These are phyloP conservation scores for Musa balbisiana DNA, from an alignment of 202 grass and related monocot genomes.

Conservation along the genomic window DNA sequence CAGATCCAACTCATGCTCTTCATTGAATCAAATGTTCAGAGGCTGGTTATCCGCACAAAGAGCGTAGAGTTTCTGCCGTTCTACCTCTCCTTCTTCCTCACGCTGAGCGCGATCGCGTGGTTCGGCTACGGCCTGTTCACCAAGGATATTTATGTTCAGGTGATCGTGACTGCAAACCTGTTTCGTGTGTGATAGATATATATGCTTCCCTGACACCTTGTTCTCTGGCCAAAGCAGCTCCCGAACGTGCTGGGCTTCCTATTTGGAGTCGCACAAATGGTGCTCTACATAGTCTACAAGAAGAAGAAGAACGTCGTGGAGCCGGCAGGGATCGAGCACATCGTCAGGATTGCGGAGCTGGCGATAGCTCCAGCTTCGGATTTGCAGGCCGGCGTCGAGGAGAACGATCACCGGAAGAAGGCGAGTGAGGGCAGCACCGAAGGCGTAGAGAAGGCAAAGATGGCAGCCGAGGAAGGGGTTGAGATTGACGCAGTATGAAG, in stretches of 20 bases:
- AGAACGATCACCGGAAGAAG: neutral
- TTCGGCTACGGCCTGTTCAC: constrained; percentile 77
- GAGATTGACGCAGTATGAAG: too few species aligned
- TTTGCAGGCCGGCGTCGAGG: neutral
- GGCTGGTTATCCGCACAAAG: constrained; percentile 70
- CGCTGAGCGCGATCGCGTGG: constrained; percentile 67
- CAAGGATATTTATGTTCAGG: constrained; percentile 60
- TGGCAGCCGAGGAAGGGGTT: too few species aligned
- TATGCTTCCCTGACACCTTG: too few species aligned
- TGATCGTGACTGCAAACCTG: neutral
- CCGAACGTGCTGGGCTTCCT: constrained; percentile 66
- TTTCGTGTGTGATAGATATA: too few species aligned
- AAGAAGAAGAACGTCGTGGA: constrained; percentile 54
- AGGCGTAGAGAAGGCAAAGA: too few species aligned
- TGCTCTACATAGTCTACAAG: constrained; percentile 66
- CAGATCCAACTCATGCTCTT: neutral
- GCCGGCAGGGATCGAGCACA: neutral
- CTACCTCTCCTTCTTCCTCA: constrained; percentile 78
- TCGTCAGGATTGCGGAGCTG: neutral
- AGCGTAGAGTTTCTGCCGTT: constrained; percentile 93
- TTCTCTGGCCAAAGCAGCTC: constrained; percentile 21
- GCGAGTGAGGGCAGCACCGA: neutral
- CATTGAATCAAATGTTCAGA: constrained; percentile 20
- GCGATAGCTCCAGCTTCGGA: neutral
- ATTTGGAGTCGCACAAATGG: constrained; percentile 73